phyloP scores from a whole-genome alignment of 2,329 filamentous ascomycete species.

The Endoconidiophora polonica region DNA sequence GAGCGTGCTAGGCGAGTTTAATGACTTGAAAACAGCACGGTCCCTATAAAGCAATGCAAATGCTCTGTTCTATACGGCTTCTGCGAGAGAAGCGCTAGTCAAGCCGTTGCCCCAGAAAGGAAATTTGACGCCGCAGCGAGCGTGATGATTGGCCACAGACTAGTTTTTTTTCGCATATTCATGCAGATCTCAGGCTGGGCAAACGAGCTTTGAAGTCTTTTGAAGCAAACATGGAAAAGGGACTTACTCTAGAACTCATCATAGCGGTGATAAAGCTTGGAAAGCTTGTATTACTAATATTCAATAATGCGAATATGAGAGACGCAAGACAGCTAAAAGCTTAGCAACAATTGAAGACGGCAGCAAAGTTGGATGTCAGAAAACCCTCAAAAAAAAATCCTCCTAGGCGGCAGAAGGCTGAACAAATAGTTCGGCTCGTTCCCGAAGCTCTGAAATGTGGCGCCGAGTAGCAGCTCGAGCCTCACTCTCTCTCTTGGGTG shows the following conservation, averaged over 20 bases:
- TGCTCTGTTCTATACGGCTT: too few relatives aligned
- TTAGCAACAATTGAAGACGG: too few relatives aligned
- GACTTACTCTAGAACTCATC: constrained; percentile 10
- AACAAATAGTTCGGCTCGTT: neutral
- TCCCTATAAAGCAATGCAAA: too few relatives aligned
- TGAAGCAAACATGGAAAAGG: neutral
- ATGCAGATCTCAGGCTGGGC: neutral
- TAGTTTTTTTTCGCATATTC: constrained; percentile 7
- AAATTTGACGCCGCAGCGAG: constrained; percentile 7
- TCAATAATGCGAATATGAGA: too few relatives aligned
- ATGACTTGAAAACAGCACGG: neutral
- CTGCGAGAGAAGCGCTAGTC: constrained; percentile 1
- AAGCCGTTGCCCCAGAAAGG: constrained; percentile 8
- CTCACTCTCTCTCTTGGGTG: too few relatives aligned
- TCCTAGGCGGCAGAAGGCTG: neutral
- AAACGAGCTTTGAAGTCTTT: neutral
- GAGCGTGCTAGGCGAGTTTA: neutral
- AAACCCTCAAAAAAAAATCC: neutral
- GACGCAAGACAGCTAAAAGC: too few relatives aligned
- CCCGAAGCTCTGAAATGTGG: too few relatives aligned
- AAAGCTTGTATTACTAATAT: too few relatives aligned
- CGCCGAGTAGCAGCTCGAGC: too few relatives aligned
- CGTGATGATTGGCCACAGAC: constrained; percentile 6
- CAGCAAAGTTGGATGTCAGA: too few relatives aligned
- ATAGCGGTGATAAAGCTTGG: neutral